Evolutionary conservation across 2,329 filamentous ascomycete genomes (phyloP).

Genomic region (Geoglossum cookeanum): DNA sequence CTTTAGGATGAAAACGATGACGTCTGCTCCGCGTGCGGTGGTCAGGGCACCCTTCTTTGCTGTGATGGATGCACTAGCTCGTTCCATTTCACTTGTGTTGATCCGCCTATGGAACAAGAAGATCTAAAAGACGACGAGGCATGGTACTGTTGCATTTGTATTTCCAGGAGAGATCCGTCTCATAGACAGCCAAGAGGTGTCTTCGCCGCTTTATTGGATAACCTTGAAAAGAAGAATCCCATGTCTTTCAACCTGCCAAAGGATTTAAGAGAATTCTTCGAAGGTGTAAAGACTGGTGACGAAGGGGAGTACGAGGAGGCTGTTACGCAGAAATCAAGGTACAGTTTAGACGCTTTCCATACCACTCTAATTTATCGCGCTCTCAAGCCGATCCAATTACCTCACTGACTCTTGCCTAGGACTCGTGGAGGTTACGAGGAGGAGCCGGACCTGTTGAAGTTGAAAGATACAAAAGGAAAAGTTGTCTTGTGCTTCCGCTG

Average conservation of each 20-base stretch:
- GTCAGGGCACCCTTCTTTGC: constrained; percentile 69
- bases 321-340: constrained; percentile 36
- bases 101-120: constrained; percentile 43
- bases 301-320: constrained; percentile 69
- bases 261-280: constrained; percentile 55
- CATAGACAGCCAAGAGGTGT: constrained; percentile 28
- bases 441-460: constrained; percentile 44
- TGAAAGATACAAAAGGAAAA: constrained; percentile 53
- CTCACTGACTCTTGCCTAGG: constrained; percentile 16
- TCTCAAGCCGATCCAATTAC: constrained; percentile 8
- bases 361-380: neutral
- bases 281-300: constrained; percentile 55
- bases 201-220: constrained; percentile 44
- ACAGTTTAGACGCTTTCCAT: constrained; percentile 18
- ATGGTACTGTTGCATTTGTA: constrained; percentile 70
- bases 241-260: constrained; percentile 54
- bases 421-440: constrained; percentile 33
- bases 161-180: constrained; percentile 30
- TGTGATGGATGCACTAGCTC: constrained; percentile 84
- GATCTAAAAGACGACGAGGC: constrained; percentile 28
- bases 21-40: constrained; percentile 70
- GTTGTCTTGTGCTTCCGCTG: constrained; percentile 63
- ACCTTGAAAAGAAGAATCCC: constrained; percentile 49
- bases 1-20: constrained; percentile 57
- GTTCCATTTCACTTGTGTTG: constrained; percentile 77